Evolutionary conservation across 345 rosid species (phyloP).

Genomic region (Eutrema japonicum): DNA sequence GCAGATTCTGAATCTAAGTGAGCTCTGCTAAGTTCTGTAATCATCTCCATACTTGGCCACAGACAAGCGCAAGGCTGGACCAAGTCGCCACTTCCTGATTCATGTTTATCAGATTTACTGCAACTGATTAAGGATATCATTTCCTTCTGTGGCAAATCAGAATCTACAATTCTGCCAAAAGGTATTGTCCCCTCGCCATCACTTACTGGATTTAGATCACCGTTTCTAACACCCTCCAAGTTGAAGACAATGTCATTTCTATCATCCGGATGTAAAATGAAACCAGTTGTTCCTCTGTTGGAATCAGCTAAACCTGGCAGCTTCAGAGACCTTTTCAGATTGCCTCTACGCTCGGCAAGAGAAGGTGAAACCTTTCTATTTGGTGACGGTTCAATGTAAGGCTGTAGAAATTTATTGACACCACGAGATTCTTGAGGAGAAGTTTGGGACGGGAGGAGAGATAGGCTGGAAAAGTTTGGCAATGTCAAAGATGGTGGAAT

Average conservation of each 20-base stretch:
- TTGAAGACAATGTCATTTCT: constrained; percentile 61
- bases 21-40: constrained; percentile 48
- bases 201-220: constrained; percentile 40
- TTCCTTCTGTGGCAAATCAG: constrained; percentile 47
- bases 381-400: constrained; percentile 44
- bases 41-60: constrained; percentile 81
- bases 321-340: constrained; percentile 69
- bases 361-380: constrained; percentile 61
- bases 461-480: constrained; percentile 68
- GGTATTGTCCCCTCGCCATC: constrained; percentile 46
- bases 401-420: constrained; percentile 46
- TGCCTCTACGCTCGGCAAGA: constrained; percentile 90
- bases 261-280: constrained; percentile 50
- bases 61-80: constrained; percentile 53
- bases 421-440: constrained; percentile 50
- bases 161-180: constrained; percentile 44
- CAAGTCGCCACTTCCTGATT: constrained; percentile 35
- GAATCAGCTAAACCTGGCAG: constrained; percentile 64
- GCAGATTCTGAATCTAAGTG: constrained; percentile 69
- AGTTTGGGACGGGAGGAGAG: constrained; percentile 52
- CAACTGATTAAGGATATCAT: constrained; percentile 38
- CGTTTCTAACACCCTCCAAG: constrained; percentile 49
- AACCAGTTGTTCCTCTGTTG: constrained; percentile 44
- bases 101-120: constrained; percentile 41
- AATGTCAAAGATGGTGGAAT: constrained; percentile 58